A percentile compares a stretch with the other conserved stretches of the same genome.
phyloP scores from a whole-genome alignment of 164 flowering plant species.

The Kalanchoe fedtschenkoi region DNA sequence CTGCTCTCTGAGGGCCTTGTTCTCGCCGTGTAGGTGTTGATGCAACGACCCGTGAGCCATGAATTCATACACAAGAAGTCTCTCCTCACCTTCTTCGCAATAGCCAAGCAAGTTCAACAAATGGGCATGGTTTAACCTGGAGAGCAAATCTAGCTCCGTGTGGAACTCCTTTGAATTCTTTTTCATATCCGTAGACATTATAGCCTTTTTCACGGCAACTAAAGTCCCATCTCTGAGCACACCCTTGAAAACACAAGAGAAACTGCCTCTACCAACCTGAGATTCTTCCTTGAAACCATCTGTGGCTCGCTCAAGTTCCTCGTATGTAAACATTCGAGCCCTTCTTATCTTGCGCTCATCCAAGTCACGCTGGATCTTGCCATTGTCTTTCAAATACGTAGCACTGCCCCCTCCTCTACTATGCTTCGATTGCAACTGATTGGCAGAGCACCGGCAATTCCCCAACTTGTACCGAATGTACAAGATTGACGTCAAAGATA shows the following conservation, averaged over 20 bases:
- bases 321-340: slow-evolving; percentile 66
- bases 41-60: slow-evolving; percentile 96
- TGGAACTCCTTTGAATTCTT: slow-evolving; percentile 83
- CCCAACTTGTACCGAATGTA: slow-evolving; percentile 66
- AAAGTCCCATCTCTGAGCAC: slow-evolving; percentile 66
- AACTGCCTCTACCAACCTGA: slow-evolving; percentile 83
- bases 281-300: slow-evolving; percentile 76
- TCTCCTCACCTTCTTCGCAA: slow-evolving; percentile 88
- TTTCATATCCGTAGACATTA: slow-evolving; percentile 55
- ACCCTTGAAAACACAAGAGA: slow-evolving; percentile 83
- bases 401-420: slow-evolving; percentile 16
- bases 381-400: slow-evolving; percentile 31
- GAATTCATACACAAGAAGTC: slow-evolving; percentile 94
- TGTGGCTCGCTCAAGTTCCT: slow-evolving; percentile 81
- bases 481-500: slow-evolving; percentile 42
- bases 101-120: slow-evolving; percentile 83
- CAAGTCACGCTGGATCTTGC: slow-evolving; percentile 52
- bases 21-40: slow-evolving; percentile 82
- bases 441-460: slow-evolving; percentile 42
- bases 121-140: slow-evolving; percentile 89
- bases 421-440: slow-evolving; percentile 20
- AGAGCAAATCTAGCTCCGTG: slow-evolving; percentile 74
- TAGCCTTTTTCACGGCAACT: slow-evolving; percentile 86
- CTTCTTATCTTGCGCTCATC: slow-evolving; percentile 70
- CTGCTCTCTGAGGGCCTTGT: slow-evolving; percentile 47